Base-by-base conservation (phyloP, 345 rosid genomes). In the Eutrema heterophyllum region DNA sequence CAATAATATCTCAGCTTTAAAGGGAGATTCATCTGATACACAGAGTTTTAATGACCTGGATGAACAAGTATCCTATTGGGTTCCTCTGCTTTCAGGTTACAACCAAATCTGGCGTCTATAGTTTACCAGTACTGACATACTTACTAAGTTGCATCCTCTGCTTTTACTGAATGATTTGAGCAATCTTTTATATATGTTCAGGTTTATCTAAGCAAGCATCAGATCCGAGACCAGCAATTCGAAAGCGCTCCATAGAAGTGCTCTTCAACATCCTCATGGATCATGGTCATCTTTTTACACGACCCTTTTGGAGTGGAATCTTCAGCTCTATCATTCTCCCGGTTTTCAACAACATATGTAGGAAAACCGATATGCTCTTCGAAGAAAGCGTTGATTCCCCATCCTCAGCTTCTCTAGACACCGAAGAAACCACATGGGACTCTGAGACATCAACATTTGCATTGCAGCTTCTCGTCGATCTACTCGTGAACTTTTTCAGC, bases 271-370 rank as follows among this genome's bases (percentile, higher is more conserved):
- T 95, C 83, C 75, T 95, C 32, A 92, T 83, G 82, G 98, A 95
- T 74, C 99, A 95, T 59, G 99, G 99, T 43, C 94, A 89, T 82
- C 89, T 92, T 57, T 95, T 95, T 75, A 87, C 97, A 10, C 76
- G 46, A 56, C 79, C 87, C 39, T 90, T 92, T 72, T 92, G 96
- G 98, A 59, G 52, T 50, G 80, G 81, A 66, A 80, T 95, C 79
- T 88, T 87, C 71, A 78, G 65, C 50, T 81, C 89, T 33, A 81
- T 85, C 62, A 77, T 95, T 45, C 81, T 85, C 50, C 96, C 98
- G 12, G 82, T 89, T 75, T 95, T 85, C 77, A 80, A 72, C 79
- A 49, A 83, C 57, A 64, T 71, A 56, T 68, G 77, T 43, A 86
- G 87, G 50, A 85, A 65, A 85, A 82, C 71, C 62, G 88, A 83